Evolutionary conservation across 179 eudicot genomes (phyloP).

Genomic region (Silene coronaria): DNA sequence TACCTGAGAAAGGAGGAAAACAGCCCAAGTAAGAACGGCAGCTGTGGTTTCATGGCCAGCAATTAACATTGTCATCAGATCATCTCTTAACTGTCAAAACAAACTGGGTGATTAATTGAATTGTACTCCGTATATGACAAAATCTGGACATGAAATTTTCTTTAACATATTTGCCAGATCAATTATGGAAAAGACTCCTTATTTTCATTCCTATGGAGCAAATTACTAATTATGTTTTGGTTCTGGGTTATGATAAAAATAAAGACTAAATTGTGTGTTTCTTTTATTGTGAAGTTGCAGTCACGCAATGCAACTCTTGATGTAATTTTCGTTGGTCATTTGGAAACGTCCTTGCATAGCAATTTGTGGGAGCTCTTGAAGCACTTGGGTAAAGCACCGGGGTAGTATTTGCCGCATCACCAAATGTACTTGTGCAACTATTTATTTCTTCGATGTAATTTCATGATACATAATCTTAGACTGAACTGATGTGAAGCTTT

Average conservation of each 20-base stretch:
- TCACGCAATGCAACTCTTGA: too few species aligned
- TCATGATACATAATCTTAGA: background rate
- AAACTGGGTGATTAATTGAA: conserved; percentile 13
- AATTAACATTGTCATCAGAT: conserved; percentile 98
- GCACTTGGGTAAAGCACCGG: background rate
- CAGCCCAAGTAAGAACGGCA: conserved; percentile 97
- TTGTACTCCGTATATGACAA: background rate
- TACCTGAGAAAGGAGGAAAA: conserved; percentile 90
- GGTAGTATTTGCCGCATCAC: background rate
- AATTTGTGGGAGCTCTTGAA: background rate
- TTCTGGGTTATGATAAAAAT: background rate
- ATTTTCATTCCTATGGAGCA: background rate
- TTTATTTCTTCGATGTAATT: background rate
- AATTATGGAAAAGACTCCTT: background rate
- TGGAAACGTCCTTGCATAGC: too few species aligned
- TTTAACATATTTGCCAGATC: background rate
- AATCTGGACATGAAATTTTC: background rate
- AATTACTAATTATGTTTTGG: background rate
- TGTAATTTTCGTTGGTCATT: too few species aligned
- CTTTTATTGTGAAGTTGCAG: too few species aligned
- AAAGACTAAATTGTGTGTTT: background rate
- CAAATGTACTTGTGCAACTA: background rate
- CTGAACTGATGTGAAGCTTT: background rate
- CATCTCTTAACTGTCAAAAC: conserved; percentile 77
- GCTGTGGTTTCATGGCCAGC: conserved; percentile 99